Base-by-base conservation (phyloP, 352 stramenopile genomes). In the Phytophthora pinifolia region DNA sequence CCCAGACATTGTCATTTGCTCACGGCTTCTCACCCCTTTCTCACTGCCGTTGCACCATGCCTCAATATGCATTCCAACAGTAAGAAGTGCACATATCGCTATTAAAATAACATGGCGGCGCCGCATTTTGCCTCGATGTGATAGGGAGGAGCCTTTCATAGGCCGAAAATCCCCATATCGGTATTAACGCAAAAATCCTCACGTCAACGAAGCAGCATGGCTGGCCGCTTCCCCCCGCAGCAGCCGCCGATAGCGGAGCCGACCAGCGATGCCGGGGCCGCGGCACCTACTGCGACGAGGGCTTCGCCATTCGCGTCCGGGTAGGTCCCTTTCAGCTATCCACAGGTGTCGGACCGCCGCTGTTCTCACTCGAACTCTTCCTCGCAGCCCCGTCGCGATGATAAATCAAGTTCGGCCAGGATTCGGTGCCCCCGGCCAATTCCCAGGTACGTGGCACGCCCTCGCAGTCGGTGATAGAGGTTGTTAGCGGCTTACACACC, bases 371-470 rank as follows among this genome's bases (percentile, higher is more conserved):
- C 17, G 14, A 12, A 13, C 31, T 25, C 7, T 37, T 47, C 8
- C 44, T 22, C 30, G 27, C 48, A 77, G 69, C 14, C 69, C 69
- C 6, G 69, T 77, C 20, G 69, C 69, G 2, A 74, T 63, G 50
- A 54, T 77, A 38, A 77, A 70, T 67, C 65, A 74, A 32, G 38
- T 69, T 46, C 69, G 61, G 4, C 68, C 65, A 8, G 54, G 64
- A 15, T 59, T 72, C 31, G 48, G 42, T 12, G 20, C 38, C 10
- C 47, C 47, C 9, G 58, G 61, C 5, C 57, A 61, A 17, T 70
- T 72, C 58, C 61, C 54, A 54, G 65, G 69, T 61, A 12, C 9
- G 18, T 17, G 14, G 25, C 9, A 18, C 20, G n/a, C 27, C 13
- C 18, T 60, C 15, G 18, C 17, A 34, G 18, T 15, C 18, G 32